phyloP scores from a whole-genome alignment of 345 rosid species.

The Ailanthus altissimus region DNA sequence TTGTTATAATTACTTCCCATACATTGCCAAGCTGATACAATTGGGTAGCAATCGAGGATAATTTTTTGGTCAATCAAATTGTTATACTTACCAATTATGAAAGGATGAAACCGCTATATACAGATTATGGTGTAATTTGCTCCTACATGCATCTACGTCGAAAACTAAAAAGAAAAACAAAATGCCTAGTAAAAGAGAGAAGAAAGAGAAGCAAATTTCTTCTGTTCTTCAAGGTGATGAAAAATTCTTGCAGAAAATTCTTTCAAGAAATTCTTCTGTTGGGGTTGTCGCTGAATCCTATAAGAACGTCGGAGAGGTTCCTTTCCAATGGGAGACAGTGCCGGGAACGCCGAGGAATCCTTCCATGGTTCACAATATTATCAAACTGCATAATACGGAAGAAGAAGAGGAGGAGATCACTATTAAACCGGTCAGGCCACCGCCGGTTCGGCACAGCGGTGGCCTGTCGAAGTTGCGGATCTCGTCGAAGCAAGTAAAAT shows the following conservation, averaged over 20 bases:
- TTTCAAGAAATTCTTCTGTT: constrained; percentile 35
- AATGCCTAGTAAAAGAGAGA: not conserved
- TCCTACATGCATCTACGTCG: not conserved
- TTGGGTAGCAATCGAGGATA: too few relatives aligned
- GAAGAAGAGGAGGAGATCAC: not conserved
- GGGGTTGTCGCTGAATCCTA: constrained; percentile 28
- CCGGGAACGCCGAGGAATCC: constrained; percentile 42
- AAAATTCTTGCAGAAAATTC: constrained; percentile 24
- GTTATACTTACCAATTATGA: constrained; percentile 1
- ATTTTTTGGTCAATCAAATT: too few relatives aligned
- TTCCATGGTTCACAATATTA: constrained; percentile 1
- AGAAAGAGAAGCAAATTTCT: constrained; percentile 2
- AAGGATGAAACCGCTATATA: not conserved
- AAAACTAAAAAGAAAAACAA: too few relatives aligned
- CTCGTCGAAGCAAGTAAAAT: not conserved
- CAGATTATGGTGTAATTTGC: not conserved
- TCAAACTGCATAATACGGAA: too few relatives aligned
- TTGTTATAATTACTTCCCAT: not conserved
- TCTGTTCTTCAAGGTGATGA: constrained; percentile 21
- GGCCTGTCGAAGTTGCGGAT: not conserved
- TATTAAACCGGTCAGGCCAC: not conserved
- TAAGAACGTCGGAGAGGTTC: constrained; percentile 37
- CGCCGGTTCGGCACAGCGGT: not conserved
- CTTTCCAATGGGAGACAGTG: constrained; percentile 45
- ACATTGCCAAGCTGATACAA: too few relatives aligned